These are phyloP conservation scores for Podaxis pistillaris DNA, from an alignment of 768 basidiomycete species.

Conservation along the genomic window DNA sequence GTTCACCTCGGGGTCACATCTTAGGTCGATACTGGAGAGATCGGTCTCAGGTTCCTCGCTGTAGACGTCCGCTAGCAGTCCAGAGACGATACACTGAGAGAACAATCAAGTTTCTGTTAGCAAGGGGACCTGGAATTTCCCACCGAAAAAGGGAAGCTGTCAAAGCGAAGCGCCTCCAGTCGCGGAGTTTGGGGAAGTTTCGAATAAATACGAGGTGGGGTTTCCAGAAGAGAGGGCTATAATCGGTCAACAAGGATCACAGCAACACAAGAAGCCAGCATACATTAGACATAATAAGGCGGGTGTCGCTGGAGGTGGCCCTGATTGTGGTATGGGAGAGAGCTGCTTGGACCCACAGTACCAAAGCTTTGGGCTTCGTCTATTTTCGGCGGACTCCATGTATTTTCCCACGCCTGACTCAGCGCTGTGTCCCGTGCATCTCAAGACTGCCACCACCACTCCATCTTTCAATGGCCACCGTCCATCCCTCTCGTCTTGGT, in stretches of 20 bases:
- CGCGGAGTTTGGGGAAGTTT: background rate
- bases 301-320: conserved; percentile 9
- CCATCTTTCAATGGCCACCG: conserved; percentile 53
- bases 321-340: background rate
- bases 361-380: background rate
- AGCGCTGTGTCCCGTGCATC: background rate
- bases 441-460: background rate
- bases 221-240: background rate
- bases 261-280: background rate
- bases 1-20: background rate
- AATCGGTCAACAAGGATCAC: background rate
- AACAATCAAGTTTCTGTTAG: background rate
- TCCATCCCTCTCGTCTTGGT: conserved; percentile 72
- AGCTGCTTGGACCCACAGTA: background rate
- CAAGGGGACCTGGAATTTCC: background rate
- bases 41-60: background rate
- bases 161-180: conserved; percentile 3
- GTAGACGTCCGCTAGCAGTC: background rate
- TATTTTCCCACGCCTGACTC: background rate
- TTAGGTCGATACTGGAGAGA: conserved; percentile 1
- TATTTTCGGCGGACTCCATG: background rate
- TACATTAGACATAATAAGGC: background rate
- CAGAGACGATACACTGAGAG: background rate
- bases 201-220: background rate
- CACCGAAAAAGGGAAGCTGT: conserved; percentile 4